Conservation (phyloP, 371 early-diverging fungal genomes). For the Apophysomyces elegans region DNA sequence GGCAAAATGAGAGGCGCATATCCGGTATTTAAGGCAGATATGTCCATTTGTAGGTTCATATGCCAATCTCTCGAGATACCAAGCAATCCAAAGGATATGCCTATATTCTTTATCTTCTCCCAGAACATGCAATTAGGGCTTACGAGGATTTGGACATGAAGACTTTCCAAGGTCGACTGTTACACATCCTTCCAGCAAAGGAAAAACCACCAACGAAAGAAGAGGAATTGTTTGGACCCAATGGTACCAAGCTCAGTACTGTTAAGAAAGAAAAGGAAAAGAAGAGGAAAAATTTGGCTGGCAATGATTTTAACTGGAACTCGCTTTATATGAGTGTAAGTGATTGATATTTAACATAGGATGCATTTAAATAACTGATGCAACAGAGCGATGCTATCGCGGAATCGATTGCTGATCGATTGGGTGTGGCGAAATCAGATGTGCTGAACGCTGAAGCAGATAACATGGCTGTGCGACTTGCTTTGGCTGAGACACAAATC, state of each 20-base stretch:
- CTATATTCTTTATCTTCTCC: slow-evolving; percentile 83
- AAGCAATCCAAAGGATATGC: slow-evolving; percentile 94
- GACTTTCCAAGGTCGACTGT: slow-evolving; percentile 89
- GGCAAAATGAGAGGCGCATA: neutral
- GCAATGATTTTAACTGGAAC: slow-evolving; percentile 94
- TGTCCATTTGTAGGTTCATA: slow-evolving; percentile 63
- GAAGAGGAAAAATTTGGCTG: slow-evolving; percentile 76
- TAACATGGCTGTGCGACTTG: slow-evolving; percentile 92
- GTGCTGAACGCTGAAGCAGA: slow-evolving; percentile 85
- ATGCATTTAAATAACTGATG: slow-evolving; percentile 13
- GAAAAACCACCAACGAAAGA: slow-evolving; percentile 78
- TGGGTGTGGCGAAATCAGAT: slow-evolving; percentile 87
- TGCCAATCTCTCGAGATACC: slow-evolving; percentile 91
- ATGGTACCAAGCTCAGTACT: slow-evolving; percentile 61
- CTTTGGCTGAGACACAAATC: slow-evolving; percentile 96
- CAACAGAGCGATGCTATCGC: slow-evolving; percentile 87
- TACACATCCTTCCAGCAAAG: slow-evolving; percentile 86
- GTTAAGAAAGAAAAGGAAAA: slow-evolving; percentile 84
- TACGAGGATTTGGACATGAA: slow-evolving; percentile 78
- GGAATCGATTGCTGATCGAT: slow-evolving; percentile 89
- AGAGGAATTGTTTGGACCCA: slow-evolving; percentile 62
- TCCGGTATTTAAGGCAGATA: neutral
- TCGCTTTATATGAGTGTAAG: slow-evolving; percentile 91
- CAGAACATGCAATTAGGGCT: slow-evolving; percentile 94
- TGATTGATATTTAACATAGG: slow-evolving; percentile 12